Percentiles rank a stretch among this genome's conserved stretches.
phyloP scores from a whole-genome alignment of 352 stramenopile species.

The Phytopythium sindhum region DNA sequence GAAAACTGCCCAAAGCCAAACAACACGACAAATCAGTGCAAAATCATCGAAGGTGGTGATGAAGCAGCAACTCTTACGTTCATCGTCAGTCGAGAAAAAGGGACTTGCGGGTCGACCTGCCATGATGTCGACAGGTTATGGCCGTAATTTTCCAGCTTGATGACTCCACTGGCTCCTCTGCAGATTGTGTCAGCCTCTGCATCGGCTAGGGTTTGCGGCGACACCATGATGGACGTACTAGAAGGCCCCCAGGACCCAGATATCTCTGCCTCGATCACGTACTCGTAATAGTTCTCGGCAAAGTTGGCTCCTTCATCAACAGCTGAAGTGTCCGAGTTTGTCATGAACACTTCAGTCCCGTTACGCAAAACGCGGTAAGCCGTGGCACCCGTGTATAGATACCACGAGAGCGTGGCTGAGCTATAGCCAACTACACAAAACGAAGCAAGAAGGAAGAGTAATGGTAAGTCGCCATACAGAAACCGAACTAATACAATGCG shows the following conservation, averaged over 20 bases:
- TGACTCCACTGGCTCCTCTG: constrained; percentile 13
- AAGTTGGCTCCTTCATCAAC: constrained; percentile 8
- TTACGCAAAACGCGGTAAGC: constrained; percentile 38
- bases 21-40: not conserved
- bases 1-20: constrained; percentile 18
- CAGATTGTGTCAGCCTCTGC: constrained; percentile 20
- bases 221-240: constrained; percentile 13
- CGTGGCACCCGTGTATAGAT: constrained; percentile 28
- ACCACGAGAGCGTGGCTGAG: constrained; percentile 39
- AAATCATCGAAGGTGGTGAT: not conserved
- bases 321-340: constrained; percentile 7
- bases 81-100: constrained; percentile 28
- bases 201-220: constrained; percentile 13
- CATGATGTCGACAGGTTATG: constrained; percentile 30
- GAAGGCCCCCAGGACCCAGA: not conserved
- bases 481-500: too few relatives aligned
- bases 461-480: too few relatives aligned
- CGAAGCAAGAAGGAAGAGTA: not conserved
- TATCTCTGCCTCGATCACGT: constrained; percentile 17
- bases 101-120: constrained; percentile 25
- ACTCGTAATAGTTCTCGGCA: constrained; percentile 17
- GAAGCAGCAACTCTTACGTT: constrained; percentile 14
- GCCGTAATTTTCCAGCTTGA: constrained; percentile 33
- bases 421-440: constrained; percentile 24
- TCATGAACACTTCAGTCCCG: constrained; percentile 15